Evolutionary conservation across 1,139 yeast species (phyloP), one percentile per base, ranked within the genome.

Genomic region (Wickerhamomyces sp.): DNA sequence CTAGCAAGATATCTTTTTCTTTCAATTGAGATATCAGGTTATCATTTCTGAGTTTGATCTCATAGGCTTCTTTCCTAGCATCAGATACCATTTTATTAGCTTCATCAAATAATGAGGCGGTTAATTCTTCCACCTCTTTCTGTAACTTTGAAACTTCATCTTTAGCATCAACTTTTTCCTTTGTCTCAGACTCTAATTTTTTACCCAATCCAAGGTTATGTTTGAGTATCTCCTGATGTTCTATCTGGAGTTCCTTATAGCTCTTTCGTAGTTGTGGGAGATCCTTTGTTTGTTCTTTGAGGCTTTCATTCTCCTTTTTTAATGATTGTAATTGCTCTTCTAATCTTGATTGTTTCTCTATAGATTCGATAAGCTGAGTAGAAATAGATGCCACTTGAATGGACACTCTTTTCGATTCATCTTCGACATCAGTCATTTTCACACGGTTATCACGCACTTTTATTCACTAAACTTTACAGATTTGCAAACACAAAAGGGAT

Each of bases 1-100:
- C 82, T 39, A 90, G 70, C 14, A 88, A 70, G 12, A 70, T 64
- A 51, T 89, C 87, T 54, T 82, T 82, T 56, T 89, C 96, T 29
- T 70, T 75, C 35, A 89, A 58, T 45, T 84, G 88, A 43, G 77
- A 82, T 28, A 73, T 64, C 36, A 90, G 64, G 51, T 76, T 80
- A 9, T 58, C 55, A 26, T 65, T 65, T 46, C 74, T 70, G 32
- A 70, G 60, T 47, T 76, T 76, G 45, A 68, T 67, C 38, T 70
- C 74, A 51, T 74, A 69, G 12, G 78, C 70, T 49, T 77, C 83
- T 48, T 74, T 65, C 42, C 81, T 74, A 1, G 92, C 94, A 48
- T 76, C 75, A 43, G 78, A 76, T 13, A 86, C 95, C 85, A 83
- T 84, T 36, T 72, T 71, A 56, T 85, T 85, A 17, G 95, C 95